Base-by-base conservation (phyloP, 2,329 filamentous ascomycete genomes). In the Aureobasidium sp. region DNA sequence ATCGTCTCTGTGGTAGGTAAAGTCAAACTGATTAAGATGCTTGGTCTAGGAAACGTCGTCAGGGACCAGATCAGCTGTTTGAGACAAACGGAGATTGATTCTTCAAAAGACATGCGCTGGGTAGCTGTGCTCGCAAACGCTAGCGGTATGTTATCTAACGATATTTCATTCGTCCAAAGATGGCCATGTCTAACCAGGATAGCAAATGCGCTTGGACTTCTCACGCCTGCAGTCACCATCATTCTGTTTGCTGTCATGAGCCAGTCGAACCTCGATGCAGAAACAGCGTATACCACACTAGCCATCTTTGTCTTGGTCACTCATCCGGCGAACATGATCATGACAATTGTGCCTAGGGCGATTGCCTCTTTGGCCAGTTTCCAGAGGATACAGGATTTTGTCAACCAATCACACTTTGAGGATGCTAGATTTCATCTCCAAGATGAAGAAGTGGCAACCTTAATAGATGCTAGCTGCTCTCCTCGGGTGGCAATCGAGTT, bases 341-440 rank as follows among this genome's bases (percentile, higher is more conserved):
- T 63, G 62, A 63, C 56, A 0, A 61, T 53, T 27, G 56, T 63
- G 15, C 47, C 62, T 6, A 46, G 46, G 12, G 56, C 56, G 15
- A 39, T 50, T 32, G 36, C 58, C 5, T 48, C 46, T 26, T 9
- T 61, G n/a, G 78, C 77, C 8, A 79, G 76, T 13, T 80, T 80
- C 63, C 69, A 71, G 39, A 72, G 78, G 15, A 79, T 80, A 17
- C 78, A 80, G 57, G 71, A 74, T 15, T 80, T 80, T 62, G 66
- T 80, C 15, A 8, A 8, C 26, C 23, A 52, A 34, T 26, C 36
- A 6, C 26, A n/a, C 20, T 39, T 4, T 12, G 23, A 61, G 20
- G 58, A 61, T 41, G 6, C 20, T 23, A 23, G 47, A 8, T 23
- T 63, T 80, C 26, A 5, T 9, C 23, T 29, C 5, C n/a, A 20